phyloP scores from a whole-genome alignment of 441 rosid genomes.

The Mallotus repandus region DNA sequence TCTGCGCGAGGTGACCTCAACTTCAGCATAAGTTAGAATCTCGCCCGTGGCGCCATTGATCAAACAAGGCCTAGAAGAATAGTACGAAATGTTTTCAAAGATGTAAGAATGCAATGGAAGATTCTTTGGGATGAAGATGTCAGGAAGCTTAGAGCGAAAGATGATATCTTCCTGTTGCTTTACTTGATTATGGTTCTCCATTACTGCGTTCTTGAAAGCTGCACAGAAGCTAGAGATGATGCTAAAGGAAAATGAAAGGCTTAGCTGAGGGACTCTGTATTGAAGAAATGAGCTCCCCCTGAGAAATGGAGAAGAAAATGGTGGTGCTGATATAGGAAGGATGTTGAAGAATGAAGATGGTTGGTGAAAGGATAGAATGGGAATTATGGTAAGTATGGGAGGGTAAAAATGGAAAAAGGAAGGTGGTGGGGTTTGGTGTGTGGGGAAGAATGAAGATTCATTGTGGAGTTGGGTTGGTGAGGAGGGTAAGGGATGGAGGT shows the following conservation, averaged over 20 bases:
- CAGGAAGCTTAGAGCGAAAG: constrained; percentile 61
- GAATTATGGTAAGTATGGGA: not conserved
- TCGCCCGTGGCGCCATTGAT: constrained; percentile 54
- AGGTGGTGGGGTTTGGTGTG: no score
- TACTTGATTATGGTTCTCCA: constrained; percentile 33
- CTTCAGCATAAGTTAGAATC: constrained; percentile 41
- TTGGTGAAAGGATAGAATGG: constrained; percentile 33
- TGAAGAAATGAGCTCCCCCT: constrained; percentile 14
- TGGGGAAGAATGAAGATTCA: no score
- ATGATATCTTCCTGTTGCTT: constrained; percentile 33
- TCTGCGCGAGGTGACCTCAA: constrained; percentile 46
- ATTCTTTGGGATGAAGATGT: constrained; percentile 57
- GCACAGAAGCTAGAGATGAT: not conserved
- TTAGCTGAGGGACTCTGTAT: constrained; percentile 3
- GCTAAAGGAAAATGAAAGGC: not conserved
- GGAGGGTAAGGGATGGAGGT: not conserved
- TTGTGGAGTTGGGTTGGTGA: constrained; percentile 9
- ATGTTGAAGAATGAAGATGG: constrained; percentile 10
- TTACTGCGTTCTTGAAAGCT: not conserved
- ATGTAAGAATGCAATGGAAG: constrained; percentile 57
- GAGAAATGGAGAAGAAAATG: not conserved
- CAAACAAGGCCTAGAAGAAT: constrained; percentile 49
- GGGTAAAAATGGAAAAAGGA: not conserved
- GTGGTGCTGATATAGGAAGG: constrained; percentile 24
- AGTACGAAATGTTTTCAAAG: constrained; percentile 50